Evolutionary conservation across 83 land plant species (phyloP).

Genomic region (Diphasiastrum complanatum): DNA sequence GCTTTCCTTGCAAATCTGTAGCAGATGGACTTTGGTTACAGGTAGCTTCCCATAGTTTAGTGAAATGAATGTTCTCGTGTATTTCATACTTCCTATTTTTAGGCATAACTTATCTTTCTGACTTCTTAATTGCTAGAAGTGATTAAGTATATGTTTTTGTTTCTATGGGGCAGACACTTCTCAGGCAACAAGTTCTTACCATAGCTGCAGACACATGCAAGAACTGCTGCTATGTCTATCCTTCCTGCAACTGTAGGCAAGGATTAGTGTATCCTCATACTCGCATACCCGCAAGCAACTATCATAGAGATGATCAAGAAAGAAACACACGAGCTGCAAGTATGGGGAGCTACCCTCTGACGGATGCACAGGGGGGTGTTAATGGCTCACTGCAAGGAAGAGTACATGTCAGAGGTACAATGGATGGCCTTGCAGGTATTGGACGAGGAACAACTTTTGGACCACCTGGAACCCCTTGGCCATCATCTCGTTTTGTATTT

Average conservation of each 20-base stretch:
- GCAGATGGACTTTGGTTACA: slow-evolving; percentile 97
- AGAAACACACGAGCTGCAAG: slow-evolving; percentile 31
- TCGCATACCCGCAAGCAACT: slow-evolving; percentile 29
- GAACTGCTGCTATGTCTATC: slow-evolving; percentile 53
- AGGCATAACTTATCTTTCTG: not conserved
- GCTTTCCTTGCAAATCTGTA: slow-evolving; percentile 91
- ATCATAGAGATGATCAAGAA: slow-evolving; percentile 64
- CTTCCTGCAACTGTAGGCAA: slow-evolving; percentile 68
- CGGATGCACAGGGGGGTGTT: slow-evolving; percentile 40
- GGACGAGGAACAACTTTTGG: slow-evolving; percentile 75
- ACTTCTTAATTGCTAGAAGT: too few relatives aligned
- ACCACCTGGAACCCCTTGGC: slow-evolving; percentile 61
- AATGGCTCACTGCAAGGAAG: slow-evolving; percentile 52
- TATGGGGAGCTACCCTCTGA: slow-evolving; percentile 43
- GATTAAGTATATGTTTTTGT: slow-evolving; percentile 5
- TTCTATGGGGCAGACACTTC: slow-evolving; percentile 63
- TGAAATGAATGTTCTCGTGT: not conserved
- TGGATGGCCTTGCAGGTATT: slow-evolving; percentile 95
- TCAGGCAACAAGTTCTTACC: slow-evolving; percentile 70
- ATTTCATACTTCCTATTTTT: not conserved
- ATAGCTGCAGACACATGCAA: slow-evolving; percentile 81
- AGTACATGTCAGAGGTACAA: slow-evolving; percentile 73
- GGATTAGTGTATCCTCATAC: slow-evolving; percentile 52
- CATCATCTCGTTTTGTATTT: slow-evolving; percentile 77
- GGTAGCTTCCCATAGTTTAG: slow-evolving; percentile 32